Base-by-base conservation (phyloP, 225 moss, liverwort and hornwort genomes). In the Bryum argenteum region DNA sequence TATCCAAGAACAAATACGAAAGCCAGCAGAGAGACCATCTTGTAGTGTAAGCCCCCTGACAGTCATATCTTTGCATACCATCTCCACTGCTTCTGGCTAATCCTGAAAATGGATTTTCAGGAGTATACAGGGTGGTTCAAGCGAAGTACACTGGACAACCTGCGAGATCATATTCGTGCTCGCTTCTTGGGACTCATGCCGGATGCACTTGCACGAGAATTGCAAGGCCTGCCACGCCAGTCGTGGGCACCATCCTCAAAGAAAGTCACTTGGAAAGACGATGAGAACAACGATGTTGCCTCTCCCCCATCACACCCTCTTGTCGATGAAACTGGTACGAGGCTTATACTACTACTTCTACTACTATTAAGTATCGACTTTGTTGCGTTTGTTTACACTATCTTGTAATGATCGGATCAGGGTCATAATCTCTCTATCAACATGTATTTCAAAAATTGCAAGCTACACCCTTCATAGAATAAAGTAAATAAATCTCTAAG, bases 41-140 rank as follows among this genome's bases (percentile, higher is more conserved):
- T 99, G 98, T 79, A 80, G 83, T 68, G 92, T 91, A 74, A 87
- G 89, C 62, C 21, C 4, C 21, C 21, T 64, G 20, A 65, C 22
- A 45, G 5, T 28, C 14, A 17, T 50, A 28, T 43, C 54, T 26
- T 70, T 20, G 75, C 37, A 15, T 42, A 42, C 54, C 54, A 21
- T 5, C 16, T 48, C 48, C 17, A 6, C 45, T 47, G 45, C 45
- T 47, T 47, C 15, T 71, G 50, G 59, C 68, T 72, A 54, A 67
- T 41, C 10, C 12, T 21, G 16, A 45, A n/a, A 66, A 57, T 66
- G 45, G 54, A 39, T 63, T 16, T 57, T 57, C 91, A 93, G 74
- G 93, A 92, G 67, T 76, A 78, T 45, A 94, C 92, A 65, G 98
- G 98, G 61, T 99, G 98, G 98, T 99, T 74, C 68, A 80, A 80